Percentiles rank a stretch among this genome's conserved stretches.
Evolutionary conservation across 2,329 filamentous ascomycete species (phyloP).

Genomic region (Ilyonectria destructans): DNA sequence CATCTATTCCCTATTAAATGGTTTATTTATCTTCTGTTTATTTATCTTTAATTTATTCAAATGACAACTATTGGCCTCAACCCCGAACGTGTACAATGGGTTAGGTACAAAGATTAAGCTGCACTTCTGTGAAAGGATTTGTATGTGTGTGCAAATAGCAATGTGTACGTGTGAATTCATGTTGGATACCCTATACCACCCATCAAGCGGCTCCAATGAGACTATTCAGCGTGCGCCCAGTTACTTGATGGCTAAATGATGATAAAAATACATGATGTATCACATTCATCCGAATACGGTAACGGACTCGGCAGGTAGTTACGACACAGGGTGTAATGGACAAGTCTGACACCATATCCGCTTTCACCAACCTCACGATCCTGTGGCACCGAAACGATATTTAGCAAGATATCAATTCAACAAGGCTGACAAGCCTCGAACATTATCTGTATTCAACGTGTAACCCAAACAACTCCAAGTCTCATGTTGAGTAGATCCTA

Average conservation of each 20-base stretch:
- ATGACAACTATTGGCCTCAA: no score
- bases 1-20: no score
- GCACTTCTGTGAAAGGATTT: no score
- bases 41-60: no score
- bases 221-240: no score
- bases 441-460: constrained; percentile 12
- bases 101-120: no score
- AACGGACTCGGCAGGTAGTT: neutral
- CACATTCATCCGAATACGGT: neutral
- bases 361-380: neutral
- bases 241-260: no score
- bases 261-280: neutral
- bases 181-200: neutral
- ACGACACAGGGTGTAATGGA: neutral
- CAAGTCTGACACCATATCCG: neutral
- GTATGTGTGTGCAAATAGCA: no score
- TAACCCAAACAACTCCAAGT: constrained; percentile 20
- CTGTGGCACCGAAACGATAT: neutral
- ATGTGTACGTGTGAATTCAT: neutral
- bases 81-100: no score
- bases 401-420: neutral
- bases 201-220: neutral
- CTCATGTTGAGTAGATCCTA: constrained; percentile 16
- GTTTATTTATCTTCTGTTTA: no score
- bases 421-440: constrained; percentile 2